A percentile compares a stretch with the other conserved stretches of the same genome.
Evolutionary conservation across 495 filamentous ascomycete species (phyloP).

Genomic region (Friedmanniomyces endolithicus): DNA sequence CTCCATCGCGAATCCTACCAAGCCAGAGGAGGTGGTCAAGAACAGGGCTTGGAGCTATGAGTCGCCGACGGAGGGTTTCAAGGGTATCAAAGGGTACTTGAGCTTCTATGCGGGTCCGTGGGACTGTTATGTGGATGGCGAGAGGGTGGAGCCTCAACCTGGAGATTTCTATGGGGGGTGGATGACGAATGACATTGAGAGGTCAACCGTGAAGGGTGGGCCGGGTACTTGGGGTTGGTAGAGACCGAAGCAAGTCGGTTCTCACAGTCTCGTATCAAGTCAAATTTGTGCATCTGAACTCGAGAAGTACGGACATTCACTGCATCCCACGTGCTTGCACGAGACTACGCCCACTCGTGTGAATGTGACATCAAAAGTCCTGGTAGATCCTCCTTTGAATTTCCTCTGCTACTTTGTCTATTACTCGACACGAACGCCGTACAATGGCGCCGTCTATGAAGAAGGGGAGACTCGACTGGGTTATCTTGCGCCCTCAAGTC

Average conservation of each 20-base stretch:
- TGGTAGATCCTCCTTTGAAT: no score
- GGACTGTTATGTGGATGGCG: constrained; percentile 50
- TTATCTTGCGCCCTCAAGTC: no score
- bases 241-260: background rate
- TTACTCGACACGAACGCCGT: no score
- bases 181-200: constrained; percentile 45
- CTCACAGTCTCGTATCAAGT: no score
- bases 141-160: constrained; percentile 42
- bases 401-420: no score
- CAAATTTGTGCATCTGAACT: no score
- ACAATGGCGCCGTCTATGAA: no score
- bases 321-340: no score
- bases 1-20: constrained; percentile 28
- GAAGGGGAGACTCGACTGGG: no score
- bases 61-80: constrained; percentile 36
- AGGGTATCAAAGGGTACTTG: constrained; percentile 39
- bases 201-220: constrained; percentile 38
- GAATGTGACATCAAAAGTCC: no score
- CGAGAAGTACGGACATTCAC: no score
- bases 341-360: no score
- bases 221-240: constrained; percentile 35
- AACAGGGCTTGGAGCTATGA: constrained; percentile 46
- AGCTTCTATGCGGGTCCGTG: constrained; percentile 44
- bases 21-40: constrained; percentile 28
- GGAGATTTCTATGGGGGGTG: constrained; percentile 50